Percentiles rank a stretch among this genome's conserved stretches.
phyloP scores from a whole-genome alignment of 2,329 filamentous ascomycete species.

The Elsinoe arachidis region DNA sequence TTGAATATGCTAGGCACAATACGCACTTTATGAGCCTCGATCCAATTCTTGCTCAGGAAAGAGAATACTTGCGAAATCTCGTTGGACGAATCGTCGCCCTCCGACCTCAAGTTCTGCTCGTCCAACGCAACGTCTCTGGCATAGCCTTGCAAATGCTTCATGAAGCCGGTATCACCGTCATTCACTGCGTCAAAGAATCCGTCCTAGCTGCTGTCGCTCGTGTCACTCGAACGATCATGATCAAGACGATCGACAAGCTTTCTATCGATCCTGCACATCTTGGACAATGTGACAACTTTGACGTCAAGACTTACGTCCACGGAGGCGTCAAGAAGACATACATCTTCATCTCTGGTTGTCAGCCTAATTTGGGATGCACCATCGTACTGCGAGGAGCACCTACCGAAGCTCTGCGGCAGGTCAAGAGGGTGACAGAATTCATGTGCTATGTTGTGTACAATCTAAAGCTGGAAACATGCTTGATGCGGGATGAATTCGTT shows the following conservation, averaged over 20 bases:
- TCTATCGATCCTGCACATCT: constrained; percentile 65
- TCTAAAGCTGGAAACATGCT: constrained; percentile 84
- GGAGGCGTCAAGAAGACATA: constrained; percentile 84
- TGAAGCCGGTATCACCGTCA: constrained; percentile 82
- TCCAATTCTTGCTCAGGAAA: constrained; percentile 92
- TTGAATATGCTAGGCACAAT: constrained; percentile 90
- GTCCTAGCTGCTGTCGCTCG: constrained; percentile 91
- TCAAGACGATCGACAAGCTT: constrained; percentile 91
- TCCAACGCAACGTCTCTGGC: constrained; percentile 86
- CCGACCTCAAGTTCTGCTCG: constrained; percentile 76
- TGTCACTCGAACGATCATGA: constrained; percentile 83
- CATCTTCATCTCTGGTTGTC: constrained; percentile 86
- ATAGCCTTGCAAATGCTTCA: constrained; percentile 81
- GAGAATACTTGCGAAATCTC: constrained; percentile 83
- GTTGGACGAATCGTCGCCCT: constrained; percentile 85
- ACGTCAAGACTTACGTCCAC: constrained; percentile 91
- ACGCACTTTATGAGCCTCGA: constrained; percentile 97
- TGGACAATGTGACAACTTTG: constrained; percentile 76
- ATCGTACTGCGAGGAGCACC: constrained; percentile 81
- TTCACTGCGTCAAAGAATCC: constrained; percentile 92
- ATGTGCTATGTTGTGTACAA: constrained; percentile 99
- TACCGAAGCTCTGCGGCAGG: constrained; percentile 58
- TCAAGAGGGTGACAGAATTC: constrained; percentile 94
- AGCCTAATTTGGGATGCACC: constrained; percentile 84
- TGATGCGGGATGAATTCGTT: constrained; percentile 88